Percentiles rank a stretch among this genome's conserved stretches.
Conservation (phyloP, 495 filamentous ascomycete species). For the Neurospora hispaniola region DNA sequence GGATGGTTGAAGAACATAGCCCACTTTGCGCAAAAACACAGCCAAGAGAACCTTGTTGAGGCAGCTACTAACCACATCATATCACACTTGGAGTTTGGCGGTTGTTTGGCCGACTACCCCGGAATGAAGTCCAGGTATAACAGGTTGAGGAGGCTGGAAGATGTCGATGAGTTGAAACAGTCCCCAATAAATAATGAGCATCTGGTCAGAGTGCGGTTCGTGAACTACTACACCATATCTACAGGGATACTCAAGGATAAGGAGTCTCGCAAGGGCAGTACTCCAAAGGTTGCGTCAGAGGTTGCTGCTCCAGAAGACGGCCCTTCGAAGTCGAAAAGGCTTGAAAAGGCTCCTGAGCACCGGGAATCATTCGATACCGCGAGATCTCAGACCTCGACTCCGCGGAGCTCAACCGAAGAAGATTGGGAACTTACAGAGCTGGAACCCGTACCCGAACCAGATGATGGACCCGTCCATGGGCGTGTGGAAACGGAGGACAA, state of each 20-base stretch:
- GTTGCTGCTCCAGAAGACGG: background rate
- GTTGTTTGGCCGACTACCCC: constrained; percentile 64
- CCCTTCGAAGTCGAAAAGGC: background rate
- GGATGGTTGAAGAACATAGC: constrained; percentile 54
- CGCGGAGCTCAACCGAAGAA: background rate
- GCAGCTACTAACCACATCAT: constrained; percentile 64
- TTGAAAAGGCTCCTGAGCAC: constrained; percentile 4
- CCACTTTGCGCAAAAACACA: constrained; percentile 74
- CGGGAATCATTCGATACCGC: constrained; percentile 2
- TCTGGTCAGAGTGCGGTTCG: constrained; percentile 51
- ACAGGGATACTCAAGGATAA: constrained; percentile 50
- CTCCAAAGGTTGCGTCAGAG: background rate
- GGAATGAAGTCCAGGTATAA: constrained; percentile 61
- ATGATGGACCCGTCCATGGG: background rate
- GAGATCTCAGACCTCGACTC: constrained; percentile 20
- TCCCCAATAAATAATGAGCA: background rate
- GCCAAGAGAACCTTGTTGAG: constrained; percentile 49
- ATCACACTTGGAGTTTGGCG: constrained; percentile 75
- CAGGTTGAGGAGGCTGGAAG: constrained; percentile 56
- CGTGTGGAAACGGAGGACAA: background rate
- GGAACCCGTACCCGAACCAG: background rate
- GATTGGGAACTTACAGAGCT: background rate
- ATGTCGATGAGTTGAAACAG: constrained; percentile 38
- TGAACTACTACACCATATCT: constrained; percentile 86
- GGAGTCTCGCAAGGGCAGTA: background rate